Evolutionary conservation across 352 stramenopile genomes (phyloP), one percentile per base, ranked within the genome.

Genomic region (Blastocystis sp.): DNA sequence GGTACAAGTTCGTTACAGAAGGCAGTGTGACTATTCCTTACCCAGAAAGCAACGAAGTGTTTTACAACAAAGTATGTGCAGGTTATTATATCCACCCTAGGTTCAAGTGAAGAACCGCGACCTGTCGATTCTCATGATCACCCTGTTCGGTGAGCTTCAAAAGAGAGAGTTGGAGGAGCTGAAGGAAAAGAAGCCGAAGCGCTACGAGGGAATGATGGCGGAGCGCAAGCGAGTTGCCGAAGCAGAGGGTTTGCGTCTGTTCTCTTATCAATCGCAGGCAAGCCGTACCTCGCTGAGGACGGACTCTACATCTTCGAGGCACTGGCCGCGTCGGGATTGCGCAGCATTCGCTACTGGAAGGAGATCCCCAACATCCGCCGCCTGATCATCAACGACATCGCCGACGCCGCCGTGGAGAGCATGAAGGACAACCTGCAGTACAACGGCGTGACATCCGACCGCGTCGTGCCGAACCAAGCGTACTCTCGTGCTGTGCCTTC

Each of bases 381-480:
- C 80, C 95, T 99, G 43, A 92, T 98, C 4, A 95, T 98, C 48
- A 99, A 99, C 91, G 97, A 99, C 92, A 94, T 99, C 89, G 96
- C 98, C 89, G 90, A 93, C 0, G 94, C 95, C 6, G 97, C 97
- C 0, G 95, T 99, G 10, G 93, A 98, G 78, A 94, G 94, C 59
- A 98, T 98, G 66, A 94, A 95, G 89, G 92, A 94, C 80, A 99
- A 99, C 93, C 90, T 99, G 42, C 90, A 89, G 17, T 89, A 90
- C 70, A 97, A 97, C 88, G 87, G 90, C 21, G 69, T 95, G 17
- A 74, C 90, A 34, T 64, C 89, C 0, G 80, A 90, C 38, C 48
- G 92, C 43, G 81, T 93, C 1, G 71, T 89, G 19, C 60, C 90
- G 7, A 82, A 80, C 68, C 62, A 89, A 28, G 79, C 78, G 78